Conservation (phyloP, 192 early-diverging fungal species). For the Kickxella alabastrina region DNA sequence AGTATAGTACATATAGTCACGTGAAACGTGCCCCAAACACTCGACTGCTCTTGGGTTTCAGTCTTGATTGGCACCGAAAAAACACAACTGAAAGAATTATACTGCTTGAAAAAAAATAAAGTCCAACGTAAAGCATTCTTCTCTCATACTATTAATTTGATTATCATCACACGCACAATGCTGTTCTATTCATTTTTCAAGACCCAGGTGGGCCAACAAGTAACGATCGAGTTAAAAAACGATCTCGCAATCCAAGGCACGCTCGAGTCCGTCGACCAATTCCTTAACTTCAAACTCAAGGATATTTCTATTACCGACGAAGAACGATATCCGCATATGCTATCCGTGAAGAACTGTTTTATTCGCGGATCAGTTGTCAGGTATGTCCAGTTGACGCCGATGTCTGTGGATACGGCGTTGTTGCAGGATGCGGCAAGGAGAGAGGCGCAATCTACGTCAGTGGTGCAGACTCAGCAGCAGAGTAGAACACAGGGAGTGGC, state of each 20-base stretch:
- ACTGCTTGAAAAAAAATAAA: too few relatives aligned
- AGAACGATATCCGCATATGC: constrained; percentile 95
- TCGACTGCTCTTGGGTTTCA: too few relatives aligned
- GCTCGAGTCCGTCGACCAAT: constrained; percentile 98
- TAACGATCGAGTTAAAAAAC: constrained; percentile 98
- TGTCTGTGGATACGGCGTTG: constrained; percentile 88
- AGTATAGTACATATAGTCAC: neutral
- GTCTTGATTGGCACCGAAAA: too few relatives aligned
- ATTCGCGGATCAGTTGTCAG: constrained; percentile 98
- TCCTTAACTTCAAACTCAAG: constrained; percentile 97
- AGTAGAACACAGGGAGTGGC: neutral
- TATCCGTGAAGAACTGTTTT: constrained; percentile 97
- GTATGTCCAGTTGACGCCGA: constrained; percentile 86
- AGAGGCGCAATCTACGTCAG: constrained; percentile 67
- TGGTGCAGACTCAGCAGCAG: constrained; percentile 29
- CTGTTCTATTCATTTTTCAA: constrained; percentile 99
- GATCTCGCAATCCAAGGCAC: constrained; percentile 90
- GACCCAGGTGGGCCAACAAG: constrained; percentile 90
- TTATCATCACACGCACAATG: constrained; percentile 43
- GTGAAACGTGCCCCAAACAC: neutral
- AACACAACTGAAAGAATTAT: too few relatives aligned
- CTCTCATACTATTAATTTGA: neutral
- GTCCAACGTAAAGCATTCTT: too few relatives aligned
- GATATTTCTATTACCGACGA: constrained; percentile 82
- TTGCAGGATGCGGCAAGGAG: constrained; percentile 95